These are phyloP conservation scores for Prunus mume DNA, from an alignment of 306 rosid genomes.

Conservation along the genomic window DNA sequence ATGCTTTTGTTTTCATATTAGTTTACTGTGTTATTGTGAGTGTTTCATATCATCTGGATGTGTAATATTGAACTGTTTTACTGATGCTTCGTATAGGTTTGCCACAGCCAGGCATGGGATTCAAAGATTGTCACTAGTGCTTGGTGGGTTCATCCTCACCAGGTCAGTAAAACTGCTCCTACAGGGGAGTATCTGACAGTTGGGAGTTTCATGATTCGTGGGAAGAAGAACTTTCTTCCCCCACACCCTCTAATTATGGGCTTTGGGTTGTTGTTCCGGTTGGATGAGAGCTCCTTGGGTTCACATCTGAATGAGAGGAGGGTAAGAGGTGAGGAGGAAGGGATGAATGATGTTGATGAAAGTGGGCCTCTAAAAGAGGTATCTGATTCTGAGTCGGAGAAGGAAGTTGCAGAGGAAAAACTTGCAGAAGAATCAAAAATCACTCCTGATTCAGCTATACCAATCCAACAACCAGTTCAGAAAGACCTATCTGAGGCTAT, in stretches of 20 bases:
- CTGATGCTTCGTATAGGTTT: slow-evolving; percentile 60
- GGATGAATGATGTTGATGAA: slow-evolving; percentile 57
- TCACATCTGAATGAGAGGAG: slow-evolving; percentile 96
- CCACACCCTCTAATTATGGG: slow-evolving; percentile 99
- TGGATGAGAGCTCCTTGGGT: slow-evolving; percentile 98
- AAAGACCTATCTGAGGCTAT: slow-evolving; percentile 28
- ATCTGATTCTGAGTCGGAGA: slow-evolving; percentile 73
- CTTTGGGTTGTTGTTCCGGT: slow-evolving; percentile 86
- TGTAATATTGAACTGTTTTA: neutral
- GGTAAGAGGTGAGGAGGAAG: slow-evolving; percentile 97
- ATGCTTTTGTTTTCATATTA: slow-evolving; percentile 21
- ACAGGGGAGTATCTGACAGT: slow-evolving; percentile 97
- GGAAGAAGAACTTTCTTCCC: slow-evolving; percentile 94
- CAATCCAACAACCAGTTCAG: slow-evolving; percentile 20
- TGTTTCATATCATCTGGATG: slow-evolving; percentile 21
- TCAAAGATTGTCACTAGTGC: slow-evolving; percentile 99
- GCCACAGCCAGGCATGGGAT: slow-evolving; percentile 99
- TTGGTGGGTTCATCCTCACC: slow-evolving; percentile 99
- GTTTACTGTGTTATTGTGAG: slow-evolving; percentile 27
- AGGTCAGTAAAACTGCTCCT: slow-evolving; percentile 99
- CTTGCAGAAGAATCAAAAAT: slow-evolving; percentile 36
- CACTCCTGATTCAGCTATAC: slow-evolving; percentile 32
- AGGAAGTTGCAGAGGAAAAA: slow-evolving; percentile 37
- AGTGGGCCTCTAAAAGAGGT: slow-evolving; percentile 51
- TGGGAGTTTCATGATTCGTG: slow-evolving; percentile 97